Conservation (phyloP, 352 stramenopile species). For the Elongisporangium prolatum region DNA sequence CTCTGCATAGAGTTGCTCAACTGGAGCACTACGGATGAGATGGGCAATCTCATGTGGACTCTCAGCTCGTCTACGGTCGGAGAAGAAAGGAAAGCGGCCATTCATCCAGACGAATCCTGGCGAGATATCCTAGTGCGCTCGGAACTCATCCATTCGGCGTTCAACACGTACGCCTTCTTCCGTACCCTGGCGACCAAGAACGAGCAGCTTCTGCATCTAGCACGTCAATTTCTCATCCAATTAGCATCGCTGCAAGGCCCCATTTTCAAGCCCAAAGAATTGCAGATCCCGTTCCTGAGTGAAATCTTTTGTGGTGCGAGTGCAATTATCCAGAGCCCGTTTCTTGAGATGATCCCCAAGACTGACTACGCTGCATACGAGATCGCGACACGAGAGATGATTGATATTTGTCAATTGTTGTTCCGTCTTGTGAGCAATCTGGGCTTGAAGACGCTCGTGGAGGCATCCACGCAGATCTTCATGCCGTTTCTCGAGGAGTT, state of each 20-base stretch:
- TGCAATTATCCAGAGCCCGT: slow-evolving; percentile 59
- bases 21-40: slow-evolving; percentile 65
- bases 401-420: slow-evolving; percentile 79
- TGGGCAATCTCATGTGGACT: slow-evolving; percentile 69
- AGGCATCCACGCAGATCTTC: slow-evolving; percentile 43
- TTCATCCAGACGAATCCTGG: slow-evolving; percentile 63
- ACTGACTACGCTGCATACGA: slow-evolving; percentile 61
- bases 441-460: slow-evolving; percentile 43
- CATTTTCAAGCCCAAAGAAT: slow-evolving; percentile 57
- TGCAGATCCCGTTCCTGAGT: slow-evolving; percentile 59
- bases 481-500: slow-evolving; percentile 62
- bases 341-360: slow-evolving; percentile 64
- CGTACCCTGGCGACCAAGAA: slow-evolving; percentile 63
- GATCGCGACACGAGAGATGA: slow-evolving; percentile 73
- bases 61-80: slow-evolving; percentile 28
- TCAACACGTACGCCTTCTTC: slow-evolving; percentile 84
- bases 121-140: slow-evolving; percentile 60
- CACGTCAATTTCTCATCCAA: slow-evolving; percentile 76
- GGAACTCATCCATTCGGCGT: slow-evolving; percentile 78
- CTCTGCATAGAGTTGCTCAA: slow-evolving; percentile 78
- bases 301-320: slow-evolving; percentile 70
- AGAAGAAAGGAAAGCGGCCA: slow-evolving; percentile 31
- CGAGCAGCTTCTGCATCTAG: slow-evolving; percentile 67
- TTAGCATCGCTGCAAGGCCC: slow-evolving; percentile 67
- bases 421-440: slow-evolving; percentile 79